Conservation (phyloP, 2,329 filamentous ascomycete species). For the Cordyceps cicadae region DNA sequence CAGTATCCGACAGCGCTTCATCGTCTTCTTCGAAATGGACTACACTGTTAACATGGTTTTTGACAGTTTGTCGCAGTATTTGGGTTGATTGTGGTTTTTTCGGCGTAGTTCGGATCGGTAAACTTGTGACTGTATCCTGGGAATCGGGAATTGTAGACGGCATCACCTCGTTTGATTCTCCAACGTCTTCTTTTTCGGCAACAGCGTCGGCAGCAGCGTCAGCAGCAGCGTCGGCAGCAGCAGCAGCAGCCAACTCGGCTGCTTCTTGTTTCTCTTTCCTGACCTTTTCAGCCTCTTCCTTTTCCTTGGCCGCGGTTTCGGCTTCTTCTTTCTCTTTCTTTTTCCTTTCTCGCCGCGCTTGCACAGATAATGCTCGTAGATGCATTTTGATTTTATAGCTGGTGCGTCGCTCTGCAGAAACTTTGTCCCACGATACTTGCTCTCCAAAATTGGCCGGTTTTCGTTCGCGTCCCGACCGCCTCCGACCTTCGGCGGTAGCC, state of each 20-base stretch:
- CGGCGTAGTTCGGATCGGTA: constrained; percentile 6
- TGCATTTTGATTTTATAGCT: constrained; percentile 11
- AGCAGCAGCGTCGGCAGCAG: not conserved
- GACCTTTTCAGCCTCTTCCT: constrained; percentile 10
- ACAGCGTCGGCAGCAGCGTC: not conserved
- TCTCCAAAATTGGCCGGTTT: constrained; percentile 24
- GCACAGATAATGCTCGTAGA: not conserved
- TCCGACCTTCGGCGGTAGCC: constrained; percentile 14
- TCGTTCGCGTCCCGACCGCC: constrained; percentile 21
- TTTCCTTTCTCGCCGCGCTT: not conserved
- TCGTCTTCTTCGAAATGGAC: constrained; percentile 9
- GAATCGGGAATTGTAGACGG: constrained; percentile 12
- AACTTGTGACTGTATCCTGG: constrained; percentile 3
- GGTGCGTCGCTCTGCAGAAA: constrained; percentile 9
- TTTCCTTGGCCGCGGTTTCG: not conserved
- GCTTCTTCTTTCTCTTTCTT: constrained; percentile 8
- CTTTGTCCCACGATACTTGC: constrained; percentile 23
- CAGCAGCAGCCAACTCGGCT: not conserved
- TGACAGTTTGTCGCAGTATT: constrained; percentile 7
- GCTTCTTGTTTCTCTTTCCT: not conserved
- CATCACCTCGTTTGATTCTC: not conserved
- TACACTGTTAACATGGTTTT: constrained; percentile 10
- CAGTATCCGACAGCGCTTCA: not conserved
- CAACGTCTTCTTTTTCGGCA: not conserved
- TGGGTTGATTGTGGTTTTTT: not conserved